Conservation (phyloP, 805 yeast genomes). For the Nakazawaea populi region DNA sequence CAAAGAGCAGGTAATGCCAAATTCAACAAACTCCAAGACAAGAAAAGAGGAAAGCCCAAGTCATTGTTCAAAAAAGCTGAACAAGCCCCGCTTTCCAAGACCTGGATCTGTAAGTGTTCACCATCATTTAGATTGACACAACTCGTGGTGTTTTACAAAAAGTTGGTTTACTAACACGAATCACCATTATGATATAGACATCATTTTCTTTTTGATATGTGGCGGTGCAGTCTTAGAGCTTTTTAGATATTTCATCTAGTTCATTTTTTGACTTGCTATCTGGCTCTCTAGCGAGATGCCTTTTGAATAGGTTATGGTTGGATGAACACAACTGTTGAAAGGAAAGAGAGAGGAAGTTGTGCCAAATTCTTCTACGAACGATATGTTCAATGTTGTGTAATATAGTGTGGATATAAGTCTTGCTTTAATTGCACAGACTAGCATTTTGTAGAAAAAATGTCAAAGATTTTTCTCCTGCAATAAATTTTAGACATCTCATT, state of each 20-base stretch:
- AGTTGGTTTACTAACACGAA: neutral
- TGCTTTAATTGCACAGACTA: too few species aligned
- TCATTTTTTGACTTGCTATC: too few species aligned
- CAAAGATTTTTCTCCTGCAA: too few species aligned
- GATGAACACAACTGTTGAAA: neutral
- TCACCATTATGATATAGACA: conserved; percentile 14
- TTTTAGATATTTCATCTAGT: conserved; percentile 45
- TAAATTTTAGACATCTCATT: too few species aligned
- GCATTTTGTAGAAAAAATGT: too few species aligned
- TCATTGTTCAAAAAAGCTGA: conserved; percentile 26
- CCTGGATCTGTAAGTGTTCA: conserved; percentile 55
- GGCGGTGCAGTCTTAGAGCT: conserved; percentile 83
- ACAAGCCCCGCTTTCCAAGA: conserved; percentile 49
- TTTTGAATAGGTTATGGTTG: neutral
- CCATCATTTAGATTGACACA: neutral
- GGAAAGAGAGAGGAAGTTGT: too few species aligned
- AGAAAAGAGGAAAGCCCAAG: conserved; percentile 71
- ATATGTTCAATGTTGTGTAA: too few species aligned
- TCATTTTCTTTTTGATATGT: conserved; percentile 55
- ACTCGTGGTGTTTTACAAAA: neutral
- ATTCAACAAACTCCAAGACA: conserved; percentile 68
- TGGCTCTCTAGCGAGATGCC: too few species aligned
- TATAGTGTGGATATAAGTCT: too few species aligned
- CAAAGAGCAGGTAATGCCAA: conserved; percentile 86
- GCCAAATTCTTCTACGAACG: too few species aligned